Conservation (phyloP, 2,329 filamentous ascomycete genomes). For the Penicillium expansum region DNA sequence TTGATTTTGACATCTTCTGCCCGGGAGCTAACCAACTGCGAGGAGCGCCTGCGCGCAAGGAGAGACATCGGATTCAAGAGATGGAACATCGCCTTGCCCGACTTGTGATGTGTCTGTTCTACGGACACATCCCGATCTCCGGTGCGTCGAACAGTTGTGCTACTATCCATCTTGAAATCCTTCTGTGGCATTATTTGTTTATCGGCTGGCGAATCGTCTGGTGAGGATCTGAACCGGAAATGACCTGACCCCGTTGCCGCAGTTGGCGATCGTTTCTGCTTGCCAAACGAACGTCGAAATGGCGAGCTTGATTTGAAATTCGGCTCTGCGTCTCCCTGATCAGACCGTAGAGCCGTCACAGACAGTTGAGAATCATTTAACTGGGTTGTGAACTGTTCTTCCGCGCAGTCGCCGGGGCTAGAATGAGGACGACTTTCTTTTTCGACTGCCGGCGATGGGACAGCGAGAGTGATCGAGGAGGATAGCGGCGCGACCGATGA, state of each 20-base stretch:
- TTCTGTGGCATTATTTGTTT: constrained; percentile 22
- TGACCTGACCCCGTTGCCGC: constrained; percentile 24
- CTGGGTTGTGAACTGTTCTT: constrained; percentile 25
- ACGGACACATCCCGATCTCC: constrained; percentile 29
- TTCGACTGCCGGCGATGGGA: constrained; percentile 27
- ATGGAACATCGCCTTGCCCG: constrained; percentile 52
- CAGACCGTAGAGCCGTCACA: constrained; percentile 17
- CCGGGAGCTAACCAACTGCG: constrained; percentile 48
- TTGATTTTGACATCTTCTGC: constrained; percentile 53
- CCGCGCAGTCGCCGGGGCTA: constrained; percentile 30
- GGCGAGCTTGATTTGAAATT: constrained; percentile 35
- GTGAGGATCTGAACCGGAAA: constrained; percentile 30
- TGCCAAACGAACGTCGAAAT: constrained; percentile 38
- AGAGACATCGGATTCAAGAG: constrained; percentile 62
- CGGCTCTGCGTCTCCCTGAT: constrained; percentile 29
- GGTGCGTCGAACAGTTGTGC: constrained; percentile 20
- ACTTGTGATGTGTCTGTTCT: constrained; percentile 33
- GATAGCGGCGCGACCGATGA: constrained; percentile 27
- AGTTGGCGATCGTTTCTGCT: constrained; percentile 33
- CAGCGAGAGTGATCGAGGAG: constrained; percentile 30
- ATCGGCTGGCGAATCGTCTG: constrained; percentile 27
- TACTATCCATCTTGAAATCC: constrained; percentile 28
- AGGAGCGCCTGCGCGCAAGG: constrained; percentile 56
- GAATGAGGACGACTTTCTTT: constrained; percentile 31
- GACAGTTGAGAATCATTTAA: constrained; percentile 30